phyloP scores from a whole-genome alignment of 2,329 filamentous ascomycete genomes.

The Lecanoromycetidae sp. region DNA sequence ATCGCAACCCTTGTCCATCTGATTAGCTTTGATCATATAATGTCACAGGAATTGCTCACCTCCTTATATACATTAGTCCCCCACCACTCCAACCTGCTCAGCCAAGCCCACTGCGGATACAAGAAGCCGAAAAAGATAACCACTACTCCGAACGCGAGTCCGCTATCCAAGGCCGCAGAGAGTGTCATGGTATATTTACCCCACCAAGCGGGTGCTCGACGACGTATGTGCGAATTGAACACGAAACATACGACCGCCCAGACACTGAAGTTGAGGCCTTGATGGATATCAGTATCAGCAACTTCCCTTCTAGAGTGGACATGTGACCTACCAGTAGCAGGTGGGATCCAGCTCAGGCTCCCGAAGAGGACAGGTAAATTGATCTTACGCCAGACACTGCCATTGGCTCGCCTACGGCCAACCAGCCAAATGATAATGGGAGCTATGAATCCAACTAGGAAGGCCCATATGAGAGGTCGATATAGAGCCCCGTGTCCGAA shows the following conservation, averaged over 20 bases:
- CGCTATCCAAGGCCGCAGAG: conserved; percentile 70
- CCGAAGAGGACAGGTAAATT: conserved; percentile 77
- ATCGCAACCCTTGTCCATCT: conserved; percentile 71
- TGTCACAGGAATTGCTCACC: conserved; percentile 27
- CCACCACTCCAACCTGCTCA: conserved; percentile 70
- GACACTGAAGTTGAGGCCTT: conserved; percentile 75
- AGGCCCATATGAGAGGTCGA: conserved; percentile 66
- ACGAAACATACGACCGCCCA: conserved; percentile 77
- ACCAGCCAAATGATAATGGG: conserved; percentile 66
- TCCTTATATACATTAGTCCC: conserved; percentile 75
- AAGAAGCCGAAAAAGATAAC: conserved; percentile 77
- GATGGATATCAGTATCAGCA: no score
- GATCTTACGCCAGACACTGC: conserved; percentile 59
- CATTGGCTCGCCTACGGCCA: conserved; percentile 42
- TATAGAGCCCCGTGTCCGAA: conserved; percentile 68
- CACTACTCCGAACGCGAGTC: conserved; percentile 69
- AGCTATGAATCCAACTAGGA: conserved; percentile 61
- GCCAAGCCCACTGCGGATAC: conserved; percentile 55
- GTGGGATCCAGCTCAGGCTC: conserved; percentile 74
- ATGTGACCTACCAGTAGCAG: conserved; percentile 44
- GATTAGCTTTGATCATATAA: neutral
- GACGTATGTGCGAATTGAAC: conserved; percentile 68
- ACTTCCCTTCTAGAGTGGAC: no score
- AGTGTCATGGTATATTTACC: conserved; percentile 84
- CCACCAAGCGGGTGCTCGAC: conserved; percentile 66